A percentile compares a stretch with the other conserved stretches of the same genome.
phyloP scores from a whole-genome alignment of 345 rosid species.

The Pugionium cornutum region DNA sequence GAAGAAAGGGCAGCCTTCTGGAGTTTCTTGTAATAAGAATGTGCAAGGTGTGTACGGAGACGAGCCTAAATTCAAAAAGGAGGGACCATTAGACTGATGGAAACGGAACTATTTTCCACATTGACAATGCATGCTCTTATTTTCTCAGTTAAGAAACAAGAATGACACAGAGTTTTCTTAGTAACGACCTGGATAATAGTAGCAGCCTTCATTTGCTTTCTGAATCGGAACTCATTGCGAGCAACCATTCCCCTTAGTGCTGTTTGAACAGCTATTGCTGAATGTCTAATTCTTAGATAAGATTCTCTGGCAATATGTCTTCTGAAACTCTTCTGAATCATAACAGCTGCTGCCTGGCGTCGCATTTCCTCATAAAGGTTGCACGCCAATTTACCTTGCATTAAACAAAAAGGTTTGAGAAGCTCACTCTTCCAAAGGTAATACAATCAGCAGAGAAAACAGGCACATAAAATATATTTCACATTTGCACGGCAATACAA shows the following conservation, averaged over 20 bases:
- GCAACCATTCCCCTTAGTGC: conserved; percentile 93
- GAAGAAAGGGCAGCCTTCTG: conserved; percentile 72
- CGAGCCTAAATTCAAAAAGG: conserved; percentile 62
- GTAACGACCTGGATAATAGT: conserved; percentile 70
- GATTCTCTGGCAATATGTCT: conserved; percentile 63
- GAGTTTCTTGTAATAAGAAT: conserved; percentile 81
- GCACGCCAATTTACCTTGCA: conserved; percentile 78
- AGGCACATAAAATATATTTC: conserved; percentile 5
- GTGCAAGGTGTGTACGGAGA: conserved; percentile 63
- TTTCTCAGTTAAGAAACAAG: no score
- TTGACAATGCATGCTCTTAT: conserved; percentile 1
- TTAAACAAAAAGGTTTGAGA: conserved; percentile 23
- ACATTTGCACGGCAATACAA: background rate
- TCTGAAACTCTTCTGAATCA: conserved; percentile 85
- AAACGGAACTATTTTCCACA: conserved; percentile 5
- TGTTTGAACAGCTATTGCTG: conserved; percentile 76
- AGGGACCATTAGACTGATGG: conserved; percentile 26
- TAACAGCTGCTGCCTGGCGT: conserved; percentile 87
- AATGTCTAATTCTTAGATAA: conserved; percentile 52
- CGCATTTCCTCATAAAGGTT: conserved; percentile 78
- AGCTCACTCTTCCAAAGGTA: conserved; percentile 27
- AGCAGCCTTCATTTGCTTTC: conserved; percentile 93
- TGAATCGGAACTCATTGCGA: conserved; percentile 88
- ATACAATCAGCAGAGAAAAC: background rate
- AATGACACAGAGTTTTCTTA: background rate